phyloP scores from a whole-genome alignment of 805 yeast species.

The Diddensiella transvaalensis region DNA sequence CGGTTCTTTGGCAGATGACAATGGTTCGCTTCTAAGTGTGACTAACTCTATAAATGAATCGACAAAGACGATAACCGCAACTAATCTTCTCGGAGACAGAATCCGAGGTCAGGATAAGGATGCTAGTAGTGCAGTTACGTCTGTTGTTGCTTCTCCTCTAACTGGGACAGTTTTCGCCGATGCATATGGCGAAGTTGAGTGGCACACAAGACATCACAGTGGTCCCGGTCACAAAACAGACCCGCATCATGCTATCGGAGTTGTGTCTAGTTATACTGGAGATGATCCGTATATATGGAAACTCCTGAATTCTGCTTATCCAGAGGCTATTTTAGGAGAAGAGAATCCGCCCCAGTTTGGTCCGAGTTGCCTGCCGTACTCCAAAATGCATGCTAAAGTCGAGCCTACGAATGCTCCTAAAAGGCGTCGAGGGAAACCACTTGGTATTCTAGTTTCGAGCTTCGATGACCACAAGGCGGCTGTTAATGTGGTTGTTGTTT shows the following conservation, averaged over 20 bases:
- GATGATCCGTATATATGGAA: conserved; percentile 57
- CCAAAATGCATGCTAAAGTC: not conserved
- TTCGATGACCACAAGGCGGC: conserved; percentile 59
- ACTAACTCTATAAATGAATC: not conserved
- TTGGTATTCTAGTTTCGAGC: conserved; percentile 58
- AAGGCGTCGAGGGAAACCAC: conserved; percentile 35
- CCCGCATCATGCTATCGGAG: conserved; percentile 31
- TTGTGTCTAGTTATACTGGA: conserved; percentile 56
- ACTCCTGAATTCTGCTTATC: conserved; percentile 49
- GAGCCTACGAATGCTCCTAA: conserved; percentile 1
- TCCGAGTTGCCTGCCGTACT: conserved; percentile 20
- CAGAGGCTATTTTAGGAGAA: conserved; percentile 53
- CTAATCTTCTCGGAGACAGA: not conserved
- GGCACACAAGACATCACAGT: conserved; percentile 3
- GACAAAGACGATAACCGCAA: not conserved
- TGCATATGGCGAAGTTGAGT: conserved; percentile 22
- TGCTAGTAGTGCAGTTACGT: not conserved
- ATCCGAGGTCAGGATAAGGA: not conserved
- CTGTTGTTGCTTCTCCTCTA: conserved; percentile 7
- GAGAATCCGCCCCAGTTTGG: conserved; percentile 66
- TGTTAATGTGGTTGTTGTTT: conserved; percentile 54
- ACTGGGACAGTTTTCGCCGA: conserved; percentile 18
- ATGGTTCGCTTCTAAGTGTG: not conserved
- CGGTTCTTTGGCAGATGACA: not conserved
- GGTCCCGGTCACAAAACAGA: conserved; percentile 1